Conservation (phyloP, 106 monocot genomes). For the Dioscorea alata region DNA sequence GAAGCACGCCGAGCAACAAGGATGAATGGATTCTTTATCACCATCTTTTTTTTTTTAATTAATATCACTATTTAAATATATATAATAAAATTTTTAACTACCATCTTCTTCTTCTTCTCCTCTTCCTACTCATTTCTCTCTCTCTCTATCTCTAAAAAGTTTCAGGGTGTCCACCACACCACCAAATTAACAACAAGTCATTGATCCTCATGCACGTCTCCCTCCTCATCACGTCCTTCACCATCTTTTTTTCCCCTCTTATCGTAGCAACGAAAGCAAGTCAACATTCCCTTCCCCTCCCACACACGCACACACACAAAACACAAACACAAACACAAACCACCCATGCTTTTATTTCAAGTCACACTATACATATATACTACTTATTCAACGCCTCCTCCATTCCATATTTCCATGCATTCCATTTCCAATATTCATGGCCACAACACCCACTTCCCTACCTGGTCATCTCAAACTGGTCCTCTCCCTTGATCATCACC, state of each 20-base stretch:
- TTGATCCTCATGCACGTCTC: constrained; percentile 33
- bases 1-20: constrained; percentile 2
- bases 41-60: too few relatives aligned
- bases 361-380: neutral
- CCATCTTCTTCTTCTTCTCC: too few relatives aligned
- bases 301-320: too few relatives aligned
- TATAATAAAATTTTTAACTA: too few relatives aligned
- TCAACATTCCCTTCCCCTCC: neutral
- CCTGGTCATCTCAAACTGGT: neutral
- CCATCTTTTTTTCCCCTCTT: neutral
- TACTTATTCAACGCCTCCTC: neutral
- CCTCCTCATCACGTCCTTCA: constrained; percentile 4
- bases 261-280: constrained; percentile 3
- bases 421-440: too few relatives aligned
- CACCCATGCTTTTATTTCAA: neutral
- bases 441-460: neutral
- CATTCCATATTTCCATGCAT: neutral
- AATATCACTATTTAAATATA: too few relatives aligned
- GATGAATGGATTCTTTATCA: neutral
- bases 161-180: too few relatives aligned
- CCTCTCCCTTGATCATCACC: neutral
- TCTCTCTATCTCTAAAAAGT: neutral
- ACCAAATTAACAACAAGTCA: too few relatives aligned
- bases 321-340: too few relatives aligned
- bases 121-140: neutral